A percentile compares a stretch with the other conserved stretches of the same genome.
These are phyloP conservation scores for Ramaria sp. DNA, from an alignment of 768 basidiomycete genomes.

Conservation along the genomic window DNA sequence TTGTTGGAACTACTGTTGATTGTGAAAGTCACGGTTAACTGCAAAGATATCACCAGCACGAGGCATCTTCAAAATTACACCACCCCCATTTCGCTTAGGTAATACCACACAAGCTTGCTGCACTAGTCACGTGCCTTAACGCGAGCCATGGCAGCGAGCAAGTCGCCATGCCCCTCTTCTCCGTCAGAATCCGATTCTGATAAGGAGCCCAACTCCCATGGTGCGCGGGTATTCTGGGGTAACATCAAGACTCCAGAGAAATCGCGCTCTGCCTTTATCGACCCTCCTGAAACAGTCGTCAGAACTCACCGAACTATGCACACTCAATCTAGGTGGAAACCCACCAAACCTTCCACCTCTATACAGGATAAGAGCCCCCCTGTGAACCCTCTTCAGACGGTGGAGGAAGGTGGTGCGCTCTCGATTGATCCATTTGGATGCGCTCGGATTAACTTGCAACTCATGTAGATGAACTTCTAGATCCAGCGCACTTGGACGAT, in stretches of 20 bases:
- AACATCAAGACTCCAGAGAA: slow-evolving; percentile 8
- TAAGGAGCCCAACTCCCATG: slow-evolving; percentile 1
- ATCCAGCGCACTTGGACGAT: not conserved
- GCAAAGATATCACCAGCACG: no score
- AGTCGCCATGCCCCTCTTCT: not conserved
- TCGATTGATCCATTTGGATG: no score
- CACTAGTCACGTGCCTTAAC: not conserved
- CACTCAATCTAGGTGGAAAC: not conserved
- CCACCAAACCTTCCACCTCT: not conserved
- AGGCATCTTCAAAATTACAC: not conserved
- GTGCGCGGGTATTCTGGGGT: slow-evolving; percentile 6
- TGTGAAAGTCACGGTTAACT: no score
- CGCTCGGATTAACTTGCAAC: no score
- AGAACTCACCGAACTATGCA: not conserved
- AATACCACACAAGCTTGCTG: not conserved
- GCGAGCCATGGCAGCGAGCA: not conserved
- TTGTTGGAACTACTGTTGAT: no score
- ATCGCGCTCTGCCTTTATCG: not conserved
- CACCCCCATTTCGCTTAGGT: no score
- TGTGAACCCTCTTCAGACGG: not conserved
- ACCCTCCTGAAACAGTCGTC: slow-evolving; percentile 5
- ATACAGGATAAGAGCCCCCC: not conserved
- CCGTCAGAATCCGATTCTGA: slow-evolving; percentile 3
- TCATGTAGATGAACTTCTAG: no score
- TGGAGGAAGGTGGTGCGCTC: no score